Percentiles rank a stretch among this genome's conserved stretches.
Conservation (phyloP, 345 rosid genomes). For the Toxicodendron radicans region DNA sequence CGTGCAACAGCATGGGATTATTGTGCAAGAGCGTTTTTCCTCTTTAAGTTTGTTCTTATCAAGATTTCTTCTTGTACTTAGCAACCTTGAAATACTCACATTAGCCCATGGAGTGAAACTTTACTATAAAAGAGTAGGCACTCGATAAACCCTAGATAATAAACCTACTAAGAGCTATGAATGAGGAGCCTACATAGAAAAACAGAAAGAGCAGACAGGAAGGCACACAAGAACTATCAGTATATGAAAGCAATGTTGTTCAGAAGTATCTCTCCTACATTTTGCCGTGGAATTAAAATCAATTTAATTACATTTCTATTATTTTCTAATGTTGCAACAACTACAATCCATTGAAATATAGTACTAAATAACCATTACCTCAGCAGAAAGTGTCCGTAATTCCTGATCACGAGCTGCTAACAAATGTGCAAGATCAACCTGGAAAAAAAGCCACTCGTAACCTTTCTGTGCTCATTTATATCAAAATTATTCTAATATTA, state of each 20-base stretch:
- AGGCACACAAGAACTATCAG: background rate
- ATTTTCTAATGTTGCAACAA: background rate
- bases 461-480: background rate
- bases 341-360: background rate
- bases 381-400: constrained; percentile 86
- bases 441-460: constrained; percentile 27
- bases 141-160: background rate
- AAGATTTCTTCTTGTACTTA: background rate
- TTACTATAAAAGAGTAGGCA: background rate
- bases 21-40: background rate
- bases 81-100: background rate
- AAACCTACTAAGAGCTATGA: background rate
- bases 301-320: background rate
- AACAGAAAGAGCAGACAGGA: background rate
- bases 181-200: background rate
- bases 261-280: background rate
- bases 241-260: background rate
- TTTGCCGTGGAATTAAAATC: constrained; percentile 2
- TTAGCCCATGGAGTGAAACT: background rate
- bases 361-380: constrained; percentile 43
- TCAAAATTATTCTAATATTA: background rate
- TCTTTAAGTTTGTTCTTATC: background rate
- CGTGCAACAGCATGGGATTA: background rate
- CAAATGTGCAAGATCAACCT: constrained; percentile 95
- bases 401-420: constrained; percentile 96